Base-by-base conservation (phyloP, 805 yeast genomes). In the Candida coleopterorum region DNA sequence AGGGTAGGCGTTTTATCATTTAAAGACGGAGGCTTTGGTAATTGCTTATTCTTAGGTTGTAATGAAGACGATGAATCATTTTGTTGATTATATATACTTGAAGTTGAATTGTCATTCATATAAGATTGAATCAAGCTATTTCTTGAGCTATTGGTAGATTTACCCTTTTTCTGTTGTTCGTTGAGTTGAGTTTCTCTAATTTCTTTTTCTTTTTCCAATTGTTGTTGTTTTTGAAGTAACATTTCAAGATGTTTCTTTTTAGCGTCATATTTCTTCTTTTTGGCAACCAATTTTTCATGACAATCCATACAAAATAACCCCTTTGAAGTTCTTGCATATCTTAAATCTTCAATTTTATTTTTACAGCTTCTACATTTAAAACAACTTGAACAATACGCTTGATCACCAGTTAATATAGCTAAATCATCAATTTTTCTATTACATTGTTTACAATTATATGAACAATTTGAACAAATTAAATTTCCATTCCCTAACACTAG, bases 261-360 rank as follows among this genome's bases (percentile, higher is more conserved):
- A 38, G 65, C 55, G 46, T 79, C 84, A 46, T 80, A 76, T 44
- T 75, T 71, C 47, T 77, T 79, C 62, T 87, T 81, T 53, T 81
- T 81, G 30, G 81, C 88, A 54, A 89, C 61, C 41, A 90, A 63
- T 46, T 79, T 75, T 52, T 86, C 89, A 60, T 93, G 97, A 58
- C 98, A 90, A 20, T 74, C 69, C 86, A 89, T 86, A 60, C 98
- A 90, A 54, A 87, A 89, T 30, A 90, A 66, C 0, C 97, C 97
- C 51, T 85, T 89, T 28, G 89, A 81, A 0, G 97, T 90, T 53
- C 95, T 74, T 11, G 97, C 97, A 56, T 93, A 93, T 46, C 88
- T 72, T 46, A 89, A 65, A 60, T 90, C 95, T 52, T 84, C 94
- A 43, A 90, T 90, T 40, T 81, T 80, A 43, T 75, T 75, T 55